Base-by-base conservation (phyloP, 805 yeast species). In the Barnettozyma sucrosica region DNA sequence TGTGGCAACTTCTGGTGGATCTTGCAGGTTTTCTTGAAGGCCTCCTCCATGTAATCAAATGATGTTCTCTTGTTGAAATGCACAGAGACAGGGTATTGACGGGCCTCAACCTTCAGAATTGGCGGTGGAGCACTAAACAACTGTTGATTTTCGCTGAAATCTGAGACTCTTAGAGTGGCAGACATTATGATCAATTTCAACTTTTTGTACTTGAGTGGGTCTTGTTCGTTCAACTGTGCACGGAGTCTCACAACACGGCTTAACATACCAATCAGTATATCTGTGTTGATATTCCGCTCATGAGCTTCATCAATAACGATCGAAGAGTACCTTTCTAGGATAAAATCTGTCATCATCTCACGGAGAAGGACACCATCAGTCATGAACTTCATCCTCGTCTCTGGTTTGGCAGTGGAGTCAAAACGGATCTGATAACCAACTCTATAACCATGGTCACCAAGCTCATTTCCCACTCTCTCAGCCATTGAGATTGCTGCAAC, bases 301-400 rank as follows among this genome's bases (percentile, higher is more conserved):
- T 93, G 99, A 0, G 99, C 99, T 67, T 93, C 99, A 70, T 93
- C 99, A 50, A 93, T 87, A 24, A 95, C 76, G 40, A 93, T 75
- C 0, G 86, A 83, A 0, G 97, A 89, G 63, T 93, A 93, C 59
- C 85, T 87, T 32, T 79, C 74, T 43, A 95, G 70, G 52, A 84
- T 68, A 51, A 93, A 84, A 60, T 93, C 99, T 1, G 78, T 72
- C 85, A 92, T 84, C 87, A 93, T 83, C 66, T 93, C 99, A 55
- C 98, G 75, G 33, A 95, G 69, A 45, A 93, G 67, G 21, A 93
- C 97, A 77, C 96, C 96, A 69, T 89, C 96, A 1, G 96, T 89
- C 96, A 89, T 88, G 58, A 88, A 89, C 60, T 89, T 89, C 61
- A 89, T 64, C 14, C 83, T 81, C 0, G 96, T 89, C 41, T 79